A percentile compares a stretch with the other conserved stretches of the same genome.
These are phyloP conservation scores for Aegilops longissima DNA, from an alignment of 176 grass and related monocot species.

Conservation along the genomic window DNA sequence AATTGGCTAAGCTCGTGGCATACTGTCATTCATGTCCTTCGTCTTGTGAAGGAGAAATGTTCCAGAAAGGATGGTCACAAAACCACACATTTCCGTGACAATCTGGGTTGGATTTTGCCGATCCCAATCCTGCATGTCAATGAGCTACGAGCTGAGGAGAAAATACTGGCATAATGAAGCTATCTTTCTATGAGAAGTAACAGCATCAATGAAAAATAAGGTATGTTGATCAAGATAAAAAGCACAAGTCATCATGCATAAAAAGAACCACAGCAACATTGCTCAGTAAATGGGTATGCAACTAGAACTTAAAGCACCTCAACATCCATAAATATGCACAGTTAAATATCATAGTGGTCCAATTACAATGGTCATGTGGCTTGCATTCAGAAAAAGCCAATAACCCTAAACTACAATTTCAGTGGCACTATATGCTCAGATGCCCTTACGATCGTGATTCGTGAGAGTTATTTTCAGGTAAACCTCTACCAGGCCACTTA, in stretches of 20 bases:
- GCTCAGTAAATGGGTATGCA: not conserved
- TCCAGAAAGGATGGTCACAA: conserved; percentile 80
- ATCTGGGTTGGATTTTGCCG: conserved; percentile 80
- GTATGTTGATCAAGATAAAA: not conserved
- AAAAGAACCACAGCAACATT: conserved; percentile 10
- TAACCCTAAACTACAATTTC: not conserved
- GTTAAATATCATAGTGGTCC: not conserved
- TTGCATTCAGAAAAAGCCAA: not conserved
- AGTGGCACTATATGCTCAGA: conserved; percentile 1
- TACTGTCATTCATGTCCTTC: conserved; percentile 72
- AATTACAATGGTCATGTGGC: not conserved
- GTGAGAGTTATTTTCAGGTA: conserved; percentile 33
- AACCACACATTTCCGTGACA: conserved; percentile 75
- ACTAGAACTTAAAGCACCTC: not conserved
- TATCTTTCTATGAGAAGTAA: not conserved
- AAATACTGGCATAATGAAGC: not conserved
- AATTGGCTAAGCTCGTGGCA: conserved; percentile 8
- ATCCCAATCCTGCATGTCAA: conserved; percentile 72
- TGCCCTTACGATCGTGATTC: not conserved
- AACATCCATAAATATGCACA: conserved; percentile 8
- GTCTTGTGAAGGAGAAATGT: conserved; percentile 88
- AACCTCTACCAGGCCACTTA: not conserved
- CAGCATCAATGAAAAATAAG: not conserved
- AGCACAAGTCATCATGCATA: conserved; percentile 8
- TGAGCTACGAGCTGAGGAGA: not conserved